phyloP scores from a whole-genome alignment of 768 basidiomycete species.

The Leucocoprinus birnbaumii region DNA sequence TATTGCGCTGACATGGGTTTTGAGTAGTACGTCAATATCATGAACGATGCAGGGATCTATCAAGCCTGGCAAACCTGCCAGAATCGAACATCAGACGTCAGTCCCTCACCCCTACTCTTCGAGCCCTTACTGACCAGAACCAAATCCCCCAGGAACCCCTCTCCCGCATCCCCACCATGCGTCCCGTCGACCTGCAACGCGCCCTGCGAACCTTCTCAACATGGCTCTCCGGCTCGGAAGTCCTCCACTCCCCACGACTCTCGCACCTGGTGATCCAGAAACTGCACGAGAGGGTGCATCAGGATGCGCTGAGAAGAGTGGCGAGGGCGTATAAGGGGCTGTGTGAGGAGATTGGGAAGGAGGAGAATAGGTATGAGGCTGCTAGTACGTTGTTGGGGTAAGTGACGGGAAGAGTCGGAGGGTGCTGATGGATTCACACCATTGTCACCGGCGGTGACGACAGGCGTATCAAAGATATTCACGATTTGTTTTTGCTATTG shows the following conservation, averaged over 20 bases:
- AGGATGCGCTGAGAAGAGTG: constrained; percentile 66
- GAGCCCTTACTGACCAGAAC: neutral
- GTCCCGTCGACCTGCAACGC: constrained; percentile 57
- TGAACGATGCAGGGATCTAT: constrained; percentile 52
- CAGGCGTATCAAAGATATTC: no score
- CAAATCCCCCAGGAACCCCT: constrained; percentile 52
- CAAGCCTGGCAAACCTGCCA: constrained; percentile 42
- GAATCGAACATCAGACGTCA: constrained; percentile 36
- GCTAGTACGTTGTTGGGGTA: constrained; percentile 78
- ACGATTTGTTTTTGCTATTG: no score
- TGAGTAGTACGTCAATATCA: constrained; percentile 44
- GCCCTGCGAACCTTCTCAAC: constrained; percentile 71
- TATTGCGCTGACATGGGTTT: constrained; percentile 3
- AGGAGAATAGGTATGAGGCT: constrained; percentile 88
- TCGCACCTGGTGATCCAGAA: constrained; percentile 66
- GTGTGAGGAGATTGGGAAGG: constrained; percentile 73
- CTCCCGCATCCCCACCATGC: constrained; percentile 67
- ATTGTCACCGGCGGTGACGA: no score
- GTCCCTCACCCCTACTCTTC: constrained; percentile 12
- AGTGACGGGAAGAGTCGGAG: constrained; percentile 84
- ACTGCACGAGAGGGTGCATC: constrained; percentile 71
- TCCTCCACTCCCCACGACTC: constrained; percentile 79
- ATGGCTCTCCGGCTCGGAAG: constrained; percentile 83
- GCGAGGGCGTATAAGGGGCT: constrained; percentile 67
- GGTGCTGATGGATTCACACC: no score